Evolutionary conservation across 129 eudicot species (phyloP).

Genomic region (Mikania micrantha): DNA sequence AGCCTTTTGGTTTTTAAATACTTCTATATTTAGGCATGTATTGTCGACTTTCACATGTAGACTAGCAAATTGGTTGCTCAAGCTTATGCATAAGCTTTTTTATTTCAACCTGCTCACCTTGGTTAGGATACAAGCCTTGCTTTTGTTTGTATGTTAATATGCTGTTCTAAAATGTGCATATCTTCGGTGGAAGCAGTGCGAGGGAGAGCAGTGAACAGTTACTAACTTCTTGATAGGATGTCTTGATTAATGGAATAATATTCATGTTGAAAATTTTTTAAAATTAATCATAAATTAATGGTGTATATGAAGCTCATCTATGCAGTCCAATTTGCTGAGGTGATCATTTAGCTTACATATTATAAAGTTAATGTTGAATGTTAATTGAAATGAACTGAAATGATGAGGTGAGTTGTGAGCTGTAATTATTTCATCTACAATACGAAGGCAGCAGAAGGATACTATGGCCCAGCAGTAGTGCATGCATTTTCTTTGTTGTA

Average conservation of each 20-base stretch:
- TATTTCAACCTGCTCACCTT: background rate
- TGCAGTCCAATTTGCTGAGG: background rate
- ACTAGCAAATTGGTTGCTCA: slow-evolving; percentile 3
- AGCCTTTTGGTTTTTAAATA: slow-evolving; percentile 18
- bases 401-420: background rate
- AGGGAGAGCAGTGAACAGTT: slow-evolving; percentile 4
- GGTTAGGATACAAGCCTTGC: background rate
- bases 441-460: background rate
- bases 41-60: slow-evolving; percentile 1
- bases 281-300: background rate
- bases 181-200: background rate
- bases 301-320: background rate
- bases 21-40: background rate
- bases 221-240: background rate
- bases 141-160: slow-evolving; percentile 6
- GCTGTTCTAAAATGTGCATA: background rate
- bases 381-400: background rate
- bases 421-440: background rate
- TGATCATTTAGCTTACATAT: background rate
- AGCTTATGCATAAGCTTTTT: background rate
- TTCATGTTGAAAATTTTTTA: background rate
- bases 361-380: too few species aligned
- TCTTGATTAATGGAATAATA: background rate
- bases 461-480: too few species aligned
- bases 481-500: background rate